Evolutionary conservation across 768 basidiomycete genomes (phyloP), one percentile per base, ranked within the genome.

Genomic region (Suillus sp.): DNA sequence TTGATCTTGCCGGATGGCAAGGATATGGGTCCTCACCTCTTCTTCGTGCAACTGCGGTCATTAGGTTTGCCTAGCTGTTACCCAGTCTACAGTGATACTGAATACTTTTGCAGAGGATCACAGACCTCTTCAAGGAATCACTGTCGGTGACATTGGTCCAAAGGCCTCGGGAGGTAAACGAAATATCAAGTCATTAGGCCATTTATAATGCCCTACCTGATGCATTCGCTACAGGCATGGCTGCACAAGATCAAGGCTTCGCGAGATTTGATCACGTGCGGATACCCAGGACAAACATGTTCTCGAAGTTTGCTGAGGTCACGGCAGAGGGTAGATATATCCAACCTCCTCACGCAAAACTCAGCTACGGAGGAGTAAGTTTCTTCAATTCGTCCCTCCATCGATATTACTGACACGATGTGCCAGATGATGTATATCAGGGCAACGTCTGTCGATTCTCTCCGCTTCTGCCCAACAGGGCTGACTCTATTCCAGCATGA

Each of bases 321-420:
- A 88, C 88, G 0, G 77, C 85, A 35, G 86, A 84, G 0, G 89
- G 89, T 3, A 72, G 75, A 63, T 93, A 93, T 68, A 68, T 86
- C 30, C 78, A 81, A 65, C 90, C 91, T 20, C 85, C 85, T 37
- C 91, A 92, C 68, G 81, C 86, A 1, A 93, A 91, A 70, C 75
- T 92, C 30, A 89, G 88, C 66, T 92, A 90, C 65, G 88, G 88
- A 59, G 90, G 90, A 2, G 90, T 91, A 70, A 69, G 86, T 81
- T 2, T 48, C 20, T 22, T 11, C 22, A 5, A 25, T 43, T 27
- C 62, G 7, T 34, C 51, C 20, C 50, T 16, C 13, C 20, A 22
- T 51, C 34, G 27, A 27, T 22, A 4, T 38, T 3, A 47, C 42
- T 65, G 30, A 60, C 48, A 13, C 16, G 25, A 27, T 18, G 35